Conservation (phyloP, 148 eudicot species). For the Euryodendron excelsum region DNA sequence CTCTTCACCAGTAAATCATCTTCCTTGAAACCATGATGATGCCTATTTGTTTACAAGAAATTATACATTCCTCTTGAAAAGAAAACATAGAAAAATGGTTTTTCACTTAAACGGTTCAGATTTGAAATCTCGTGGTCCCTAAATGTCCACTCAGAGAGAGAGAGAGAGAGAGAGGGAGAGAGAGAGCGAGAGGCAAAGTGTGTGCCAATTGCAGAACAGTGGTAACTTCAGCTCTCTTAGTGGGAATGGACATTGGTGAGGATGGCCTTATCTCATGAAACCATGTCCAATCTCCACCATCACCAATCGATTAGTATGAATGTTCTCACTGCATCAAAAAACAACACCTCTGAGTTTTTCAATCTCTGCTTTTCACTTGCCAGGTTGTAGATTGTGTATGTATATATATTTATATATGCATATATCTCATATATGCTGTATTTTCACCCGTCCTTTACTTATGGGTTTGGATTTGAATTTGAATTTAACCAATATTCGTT, state of each 20-base stretch:
- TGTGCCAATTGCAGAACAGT: neutral
- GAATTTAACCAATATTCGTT: too few relatives aligned
- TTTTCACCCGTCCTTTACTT: neutral
- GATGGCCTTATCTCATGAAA: neutral
- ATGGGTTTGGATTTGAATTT: neutral
- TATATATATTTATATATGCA: neutral
- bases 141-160: too few relatives aligned
- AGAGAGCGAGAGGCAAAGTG: neutral
- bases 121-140: too few relatives aligned
- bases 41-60: too few relatives aligned
- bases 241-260: neutral
- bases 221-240: neutral
- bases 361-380: slow-evolving; percentile 38
- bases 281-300: too few relatives aligned
- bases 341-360: slow-evolving; percentile 27
- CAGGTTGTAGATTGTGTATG: slow-evolving; percentile 12
- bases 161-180: neutral
- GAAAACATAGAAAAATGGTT: too few relatives aligned
- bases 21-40: too few relatives aligned
- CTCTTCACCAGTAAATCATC: too few relatives aligned
- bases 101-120: too few relatives aligned
- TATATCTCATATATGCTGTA: too few relatives aligned
- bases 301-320: neutral
- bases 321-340: neutral
- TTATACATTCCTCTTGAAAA: too few relatives aligned